Conservation (phyloP, 1,139 yeast species). For the Sugiyamaella xylanicola region DNA sequence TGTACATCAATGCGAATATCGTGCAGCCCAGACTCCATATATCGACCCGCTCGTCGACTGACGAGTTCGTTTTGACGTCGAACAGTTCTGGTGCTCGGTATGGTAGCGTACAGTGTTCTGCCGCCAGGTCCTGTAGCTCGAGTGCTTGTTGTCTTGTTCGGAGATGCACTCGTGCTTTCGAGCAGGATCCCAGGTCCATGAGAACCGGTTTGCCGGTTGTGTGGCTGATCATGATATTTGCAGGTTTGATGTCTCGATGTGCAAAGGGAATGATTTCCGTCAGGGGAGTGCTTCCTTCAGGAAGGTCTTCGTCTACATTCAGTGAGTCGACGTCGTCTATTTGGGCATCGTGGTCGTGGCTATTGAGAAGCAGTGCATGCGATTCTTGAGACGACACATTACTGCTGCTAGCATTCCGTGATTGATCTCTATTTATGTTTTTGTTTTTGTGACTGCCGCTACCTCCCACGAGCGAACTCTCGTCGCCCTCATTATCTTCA, state of each 20-base stretch:
- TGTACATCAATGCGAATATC: slow-evolving; percentile 73
- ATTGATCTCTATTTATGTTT: background rate
- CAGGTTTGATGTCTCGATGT: slow-evolving; percentile 87
- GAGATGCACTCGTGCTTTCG: slow-evolving; percentile 59
- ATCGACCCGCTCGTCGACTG: slow-evolving; percentile 73
- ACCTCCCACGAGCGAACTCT: background rate
- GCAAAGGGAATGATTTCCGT: slow-evolving; percentile 71
- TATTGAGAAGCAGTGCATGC: slow-evolving; percentile 3
- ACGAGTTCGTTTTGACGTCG: slow-evolving; percentile 67
- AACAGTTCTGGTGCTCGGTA: slow-evolving; percentile 89
- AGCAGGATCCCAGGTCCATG: slow-evolving; percentile 82
- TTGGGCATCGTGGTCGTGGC: slow-evolving; percentile 26
- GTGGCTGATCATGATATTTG: slow-evolving; percentile 77
- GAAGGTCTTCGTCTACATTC: slow-evolving; percentile 34
- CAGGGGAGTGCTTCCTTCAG: slow-evolving; percentile 47
- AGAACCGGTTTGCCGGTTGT: slow-evolving; percentile 70
- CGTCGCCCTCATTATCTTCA: background rate
- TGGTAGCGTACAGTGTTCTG: slow-evolving; percentile 83
- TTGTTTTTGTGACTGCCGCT: background rate
- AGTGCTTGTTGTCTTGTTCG: slow-evolving; percentile 70
- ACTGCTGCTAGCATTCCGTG: slow-evolving; percentile 22
- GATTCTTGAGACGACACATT: slow-evolving; percentile 24
- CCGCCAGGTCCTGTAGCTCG: slow-evolving; percentile 76
- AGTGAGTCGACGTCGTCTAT: too few relatives aligned
- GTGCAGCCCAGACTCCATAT: slow-evolving; percentile 92